phyloP scores from a whole-genome alignment of 305 asterid species.

The Euphrasia arctica region DNA sequence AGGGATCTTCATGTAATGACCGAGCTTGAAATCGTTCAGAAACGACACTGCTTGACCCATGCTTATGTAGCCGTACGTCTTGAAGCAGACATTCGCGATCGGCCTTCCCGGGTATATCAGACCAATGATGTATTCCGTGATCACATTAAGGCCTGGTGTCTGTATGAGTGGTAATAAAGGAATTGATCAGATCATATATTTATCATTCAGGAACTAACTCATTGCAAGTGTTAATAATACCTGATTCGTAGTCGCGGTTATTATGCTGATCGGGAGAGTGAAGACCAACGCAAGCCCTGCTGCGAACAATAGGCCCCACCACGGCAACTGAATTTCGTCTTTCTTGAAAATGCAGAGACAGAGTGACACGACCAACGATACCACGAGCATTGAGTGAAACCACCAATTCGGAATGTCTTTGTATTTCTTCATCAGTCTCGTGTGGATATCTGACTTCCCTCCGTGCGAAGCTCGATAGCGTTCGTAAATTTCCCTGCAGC shows the following conservation, averaged over 20 bases:
- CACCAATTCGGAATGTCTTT: slow-evolving; percentile 71
- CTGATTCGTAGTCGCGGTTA: slow-evolving; percentile 83
- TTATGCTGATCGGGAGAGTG: slow-evolving; percentile 72
- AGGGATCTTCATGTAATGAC: slow-evolving; percentile 88
- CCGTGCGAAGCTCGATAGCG: slow-evolving; percentile 37
- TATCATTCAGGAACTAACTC: neutral
- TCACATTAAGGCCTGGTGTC: slow-evolving; percentile 80
- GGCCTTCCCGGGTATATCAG: slow-evolving; percentile 65
- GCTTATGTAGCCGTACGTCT: slow-evolving; percentile 75
- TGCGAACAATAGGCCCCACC: slow-evolving; percentile 81
- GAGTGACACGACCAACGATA: slow-evolving; percentile 47
- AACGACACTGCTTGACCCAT: slow-evolving; percentile 71
- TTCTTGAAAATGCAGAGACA: slow-evolving; percentile 57
- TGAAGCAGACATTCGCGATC: slow-evolving; percentile 80
- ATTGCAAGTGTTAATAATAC: slow-evolving; percentile 19
- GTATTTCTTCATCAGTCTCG: slow-evolving; percentile 65
- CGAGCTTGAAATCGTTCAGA: slow-evolving; percentile 75
- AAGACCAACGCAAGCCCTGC: slow-evolving; percentile 39
- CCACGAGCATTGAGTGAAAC: slow-evolving; percentile 41
- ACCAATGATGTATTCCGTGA: slow-evolving; percentile 71
- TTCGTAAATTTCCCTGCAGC: slow-evolving; percentile 46
- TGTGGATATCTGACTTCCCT: slow-evolving; percentile 61
- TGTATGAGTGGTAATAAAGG: slow-evolving; percentile 18
- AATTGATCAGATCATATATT: neutral
- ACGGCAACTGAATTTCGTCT: slow-evolving; percentile 66